Conservation (phyloP, 2,329 filamentous ascomycete genomes). For the Knoxdaviesia proteae region DNA sequence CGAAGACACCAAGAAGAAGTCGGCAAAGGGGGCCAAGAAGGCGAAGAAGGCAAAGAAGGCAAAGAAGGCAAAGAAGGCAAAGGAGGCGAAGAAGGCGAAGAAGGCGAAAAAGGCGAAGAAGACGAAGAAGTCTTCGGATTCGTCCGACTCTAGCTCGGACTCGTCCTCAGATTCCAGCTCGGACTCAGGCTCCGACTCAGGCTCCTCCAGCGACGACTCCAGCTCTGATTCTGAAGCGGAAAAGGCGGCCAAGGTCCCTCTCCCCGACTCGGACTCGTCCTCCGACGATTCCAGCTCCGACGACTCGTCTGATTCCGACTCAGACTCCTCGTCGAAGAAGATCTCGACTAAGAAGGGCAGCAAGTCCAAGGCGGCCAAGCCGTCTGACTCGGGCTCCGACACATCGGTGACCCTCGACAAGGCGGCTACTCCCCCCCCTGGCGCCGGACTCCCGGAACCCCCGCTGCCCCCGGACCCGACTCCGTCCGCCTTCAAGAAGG, state of each 20-base stretch:
- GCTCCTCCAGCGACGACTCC: conserved; percentile 13
- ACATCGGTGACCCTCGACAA: conserved; percentile 30
- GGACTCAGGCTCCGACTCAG: conserved; percentile 16
- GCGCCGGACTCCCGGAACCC: conserved; percentile 18
- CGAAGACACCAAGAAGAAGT: no score
- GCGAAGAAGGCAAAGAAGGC: no score
- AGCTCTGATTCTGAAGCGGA: conserved; percentile 13
- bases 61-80: no score
- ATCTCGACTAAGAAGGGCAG: conserved; percentile 4
- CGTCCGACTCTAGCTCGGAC: conserved; percentile 9
- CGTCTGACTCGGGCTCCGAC: conserved; percentile 22
- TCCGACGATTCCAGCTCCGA: conserved; percentile 12
- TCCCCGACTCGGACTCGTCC: conserved; percentile 19
- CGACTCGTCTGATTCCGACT: conserved; percentile 12
- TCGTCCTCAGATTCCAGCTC: conserved; percentile 15
- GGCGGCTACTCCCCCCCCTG: conserved; percentile 22
- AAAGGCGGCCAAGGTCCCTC: conserved; percentile 18
- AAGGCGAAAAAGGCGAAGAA: no score
- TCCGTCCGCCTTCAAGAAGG: conserved; percentile 18
- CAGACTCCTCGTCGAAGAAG: conserved; percentile 10
- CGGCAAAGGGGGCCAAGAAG: no score
- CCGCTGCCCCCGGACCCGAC: conserved; percentile 32
- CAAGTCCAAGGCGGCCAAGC: conserved; percentile 13
- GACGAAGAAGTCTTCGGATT: conserved; percentile 1
- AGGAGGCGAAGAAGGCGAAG: no score